These are phyloP conservation scores for Fusarium chlamydosporum DNA, from an alignment of 2,329 filamentous ascomycete genomes.

Conservation along the genomic window DNA sequence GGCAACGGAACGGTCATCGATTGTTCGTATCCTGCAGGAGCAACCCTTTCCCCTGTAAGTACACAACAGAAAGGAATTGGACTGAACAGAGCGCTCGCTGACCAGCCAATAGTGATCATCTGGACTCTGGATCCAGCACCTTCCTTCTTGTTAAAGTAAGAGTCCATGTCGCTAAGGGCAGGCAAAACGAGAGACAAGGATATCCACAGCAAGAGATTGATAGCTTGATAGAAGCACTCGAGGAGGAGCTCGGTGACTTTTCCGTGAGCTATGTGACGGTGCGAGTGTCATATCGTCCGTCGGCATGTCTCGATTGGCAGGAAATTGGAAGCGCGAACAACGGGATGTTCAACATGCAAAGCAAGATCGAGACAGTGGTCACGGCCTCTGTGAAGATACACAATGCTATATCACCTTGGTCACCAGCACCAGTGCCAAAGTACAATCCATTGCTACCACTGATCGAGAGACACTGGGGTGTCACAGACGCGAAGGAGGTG, in stretches of 20 bases:
- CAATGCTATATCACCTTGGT: slow-evolving; percentile 66
- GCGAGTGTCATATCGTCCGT: slow-evolving; percentile 68
- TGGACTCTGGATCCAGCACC: slow-evolving; percentile 61
- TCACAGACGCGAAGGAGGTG: slow-evolving; percentile 59
- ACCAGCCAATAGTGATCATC: slow-evolving; percentile 55
- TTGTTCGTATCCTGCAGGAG: slow-evolving; percentile 64
- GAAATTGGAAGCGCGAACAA: slow-evolving; percentile 50
- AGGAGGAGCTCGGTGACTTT: slow-evolving; percentile 67
- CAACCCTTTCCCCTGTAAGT: slow-evolving; percentile 60
- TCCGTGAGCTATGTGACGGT: slow-evolving; percentile 66
- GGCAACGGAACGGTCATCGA: slow-evolving; percentile 57
- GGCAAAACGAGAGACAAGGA: slow-evolving; percentile 15
- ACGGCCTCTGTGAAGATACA: slow-evolving; percentile 66
- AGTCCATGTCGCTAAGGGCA: slow-evolving; percentile 48
- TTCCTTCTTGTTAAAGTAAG: slow-evolving; percentile 65
- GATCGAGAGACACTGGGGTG: slow-evolving; percentile 65
- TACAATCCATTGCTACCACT: slow-evolving; percentile 61
- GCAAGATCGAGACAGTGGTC: slow-evolving; percentile 66
- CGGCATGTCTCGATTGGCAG: slow-evolving; percentile 63
- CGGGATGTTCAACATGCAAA: slow-evolving; percentile 60
- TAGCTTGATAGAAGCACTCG: slow-evolving; percentile 70
- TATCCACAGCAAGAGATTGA: slow-evolving; percentile 63
- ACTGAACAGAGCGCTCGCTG: slow-evolving; percentile 5
- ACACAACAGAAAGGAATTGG: background rate
- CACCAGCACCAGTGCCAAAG: slow-evolving; percentile 57